phyloP scores from a whole-genome alignment of 2,329 filamentous ascomycete species.

The Fusarium sp. region DNA sequence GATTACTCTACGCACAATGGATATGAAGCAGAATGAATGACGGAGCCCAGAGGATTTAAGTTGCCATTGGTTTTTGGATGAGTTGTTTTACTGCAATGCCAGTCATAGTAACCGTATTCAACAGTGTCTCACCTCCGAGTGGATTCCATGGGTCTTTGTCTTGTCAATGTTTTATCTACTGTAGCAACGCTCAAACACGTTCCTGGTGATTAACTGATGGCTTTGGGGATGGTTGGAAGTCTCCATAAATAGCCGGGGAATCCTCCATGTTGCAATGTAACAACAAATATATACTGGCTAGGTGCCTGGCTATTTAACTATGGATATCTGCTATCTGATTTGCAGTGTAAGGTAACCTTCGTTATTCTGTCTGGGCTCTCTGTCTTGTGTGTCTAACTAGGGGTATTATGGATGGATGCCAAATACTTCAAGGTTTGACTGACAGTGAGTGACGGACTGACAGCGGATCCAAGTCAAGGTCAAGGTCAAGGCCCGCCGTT shows the following conservation, averaged over 20 bases:
- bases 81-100: background rate
- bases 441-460: background rate
- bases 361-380: background rate
- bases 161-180: background rate
- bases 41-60: background rate
- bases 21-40: slow-evolving; percentile 1
- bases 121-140: background rate
- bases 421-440: background rate
- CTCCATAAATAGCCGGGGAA: slow-evolving; percentile 33
- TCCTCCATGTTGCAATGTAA: background rate
- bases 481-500: slow-evolving; percentile 12
- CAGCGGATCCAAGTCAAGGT: slow-evolving; percentile 5
- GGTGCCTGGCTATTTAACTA: background rate
- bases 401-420: background rate
- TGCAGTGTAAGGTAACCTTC: background rate
- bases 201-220: background rate
- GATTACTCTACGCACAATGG: background rate
- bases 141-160: background rate
- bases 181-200: slow-evolving; percentile 15
- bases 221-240: background rate
- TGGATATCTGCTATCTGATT: background rate
- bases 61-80: background rate
- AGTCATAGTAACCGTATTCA: background rate
- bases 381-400: background rate
- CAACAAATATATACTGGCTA: background rate